phyloP scores from a whole-genome alignment of 2,329 filamentous ascomycete species.

The Phoma sp. region DNA sequence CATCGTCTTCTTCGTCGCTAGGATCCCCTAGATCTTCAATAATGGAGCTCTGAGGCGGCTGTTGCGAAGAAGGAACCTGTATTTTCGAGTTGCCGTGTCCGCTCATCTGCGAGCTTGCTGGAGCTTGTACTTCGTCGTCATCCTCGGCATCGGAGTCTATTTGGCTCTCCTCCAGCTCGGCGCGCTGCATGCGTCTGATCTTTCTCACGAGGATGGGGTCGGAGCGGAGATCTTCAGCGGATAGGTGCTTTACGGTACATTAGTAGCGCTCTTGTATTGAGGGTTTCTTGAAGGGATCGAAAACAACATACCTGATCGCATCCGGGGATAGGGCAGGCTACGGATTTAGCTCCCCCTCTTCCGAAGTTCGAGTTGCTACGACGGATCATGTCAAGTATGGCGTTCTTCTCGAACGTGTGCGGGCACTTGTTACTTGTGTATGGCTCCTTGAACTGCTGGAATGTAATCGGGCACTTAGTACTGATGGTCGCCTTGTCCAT shows the following conservation, averaged over 20 bases:
- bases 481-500: conserved; percentile 69
- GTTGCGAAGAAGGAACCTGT: conserved; percentile 13
- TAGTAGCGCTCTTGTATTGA: background rate
- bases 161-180: conserved; percentile 31
- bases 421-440: conserved; percentile 71
- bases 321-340: conserved; percentile 69
- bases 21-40: conserved; percentile 32
- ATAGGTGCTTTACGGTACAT: conserved; percentile 35
- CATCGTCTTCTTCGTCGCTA: conserved; percentile 17
- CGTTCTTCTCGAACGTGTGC: conserved; percentile 73
- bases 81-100: background rate
- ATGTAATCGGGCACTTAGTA: conserved; percentile 73
- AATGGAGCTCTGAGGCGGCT: conserved; percentile 24
- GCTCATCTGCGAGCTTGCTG: background rate
- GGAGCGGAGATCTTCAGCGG: conserved; percentile 33
- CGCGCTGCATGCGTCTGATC: conserved; percentile 45
- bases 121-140: conserved; percentile 1
- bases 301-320: conserved; percentile 58
- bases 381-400: conserved; percentile 63
- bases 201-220: conserved; percentile 46
- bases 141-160: conserved; percentile 40
- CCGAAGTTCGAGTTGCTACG: conserved; percentile 25
- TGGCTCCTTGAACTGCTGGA: conserved; percentile 69
- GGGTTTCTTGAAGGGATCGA: background rate
- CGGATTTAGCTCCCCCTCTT: conserved; percentile 37